Base-by-base conservation (phyloP, 139 green algal genomes). In the Protoeuglena noctilucae region DNA sequence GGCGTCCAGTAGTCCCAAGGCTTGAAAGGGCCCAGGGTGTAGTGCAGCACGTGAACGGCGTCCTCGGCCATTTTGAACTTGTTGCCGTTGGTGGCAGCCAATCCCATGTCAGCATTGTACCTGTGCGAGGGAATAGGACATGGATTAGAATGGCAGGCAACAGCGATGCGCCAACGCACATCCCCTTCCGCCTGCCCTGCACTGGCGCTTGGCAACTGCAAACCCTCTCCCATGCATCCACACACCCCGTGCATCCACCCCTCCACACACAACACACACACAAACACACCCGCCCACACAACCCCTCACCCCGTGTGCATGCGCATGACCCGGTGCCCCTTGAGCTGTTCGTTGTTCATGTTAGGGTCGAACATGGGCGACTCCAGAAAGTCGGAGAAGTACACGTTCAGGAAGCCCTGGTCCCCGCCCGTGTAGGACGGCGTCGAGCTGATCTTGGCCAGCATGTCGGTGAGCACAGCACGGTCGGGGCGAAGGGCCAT, bases 381-480 rank as follows among this genome's bases (percentile, higher is more conserved):
- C 28, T 69, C 60, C 17, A 69, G 34, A 52, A 84, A 86, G 21
- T 70, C 63, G 9, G 40, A 24, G 40, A 77, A 85, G 60, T 81
- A 88, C 14, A 31, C 47, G 28, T 89, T 88, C 16, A 89, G 56
- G 57, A 89, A 89, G 18, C 80, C 80, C 52, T 81, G 72, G 54
- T 82, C 74, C 2, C 74, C 74, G 3, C 80, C 80, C 0, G 80
- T 89, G 65, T 89, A 89, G 34, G 60, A 76, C 24, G 71, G 72
- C 21, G 66, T 69, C 12, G 22, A 31, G 21, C 29, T 30, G 14
- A 87, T 72, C 14, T 73, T 71, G 18, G 4, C 1, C 61, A 87
- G 69, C 72, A 89, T 85, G 53, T 80, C 78, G 3, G 60, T 22
- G 43, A 81, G 78, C 26, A 78, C 7, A 21, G 55, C 27, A 0